Percentiles rank a stretch among this genome's conserved stretches.
Evolutionary conservation across 345 rosid species (phyloP).

Genomic region (Gossypium australe): DNA sequence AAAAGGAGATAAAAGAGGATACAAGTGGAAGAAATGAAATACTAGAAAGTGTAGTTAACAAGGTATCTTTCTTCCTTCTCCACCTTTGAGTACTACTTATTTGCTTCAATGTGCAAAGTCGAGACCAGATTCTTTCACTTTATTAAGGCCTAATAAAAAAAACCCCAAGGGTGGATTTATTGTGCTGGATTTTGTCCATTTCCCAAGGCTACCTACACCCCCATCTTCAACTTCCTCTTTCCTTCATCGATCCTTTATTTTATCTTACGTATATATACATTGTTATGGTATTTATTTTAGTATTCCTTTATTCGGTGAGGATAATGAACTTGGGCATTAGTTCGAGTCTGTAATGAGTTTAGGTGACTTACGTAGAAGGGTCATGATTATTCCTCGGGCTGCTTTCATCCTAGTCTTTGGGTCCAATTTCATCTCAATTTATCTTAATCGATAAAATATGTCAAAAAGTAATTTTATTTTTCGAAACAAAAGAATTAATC

Average conservation of each 20-base stretch:
- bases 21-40: neutral
- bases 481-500: too few relatives aligned
- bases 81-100: neutral
- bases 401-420: too few relatives aligned
- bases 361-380: too few relatives aligned
- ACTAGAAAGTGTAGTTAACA: neutral
- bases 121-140: neutral
- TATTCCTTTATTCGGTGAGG: neutral
- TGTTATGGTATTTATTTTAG: too few relatives aligned
- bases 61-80: conserved; percentile 5
- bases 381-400: too few relatives aligned
- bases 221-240: conserved; percentile 9
- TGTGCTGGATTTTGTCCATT: conserved; percentile 21
- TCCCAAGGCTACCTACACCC: conserved; percentile 18
- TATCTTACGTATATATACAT: neutral
- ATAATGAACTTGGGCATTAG: conserved; percentile 7
- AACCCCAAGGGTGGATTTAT: neutral
- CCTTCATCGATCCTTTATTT: neutral
- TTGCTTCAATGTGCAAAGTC: neutral
- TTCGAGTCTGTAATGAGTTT: too few relatives aligned
- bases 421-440: too few relatives aligned
- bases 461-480: too few relatives aligned
- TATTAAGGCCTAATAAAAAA: neutral
- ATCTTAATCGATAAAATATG: too few relatives aligned
- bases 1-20: neutral